Base-by-base conservation (phyloP, 2,329 filamentous ascomycete species). In the Aspergillus novofumigatus region DNA sequence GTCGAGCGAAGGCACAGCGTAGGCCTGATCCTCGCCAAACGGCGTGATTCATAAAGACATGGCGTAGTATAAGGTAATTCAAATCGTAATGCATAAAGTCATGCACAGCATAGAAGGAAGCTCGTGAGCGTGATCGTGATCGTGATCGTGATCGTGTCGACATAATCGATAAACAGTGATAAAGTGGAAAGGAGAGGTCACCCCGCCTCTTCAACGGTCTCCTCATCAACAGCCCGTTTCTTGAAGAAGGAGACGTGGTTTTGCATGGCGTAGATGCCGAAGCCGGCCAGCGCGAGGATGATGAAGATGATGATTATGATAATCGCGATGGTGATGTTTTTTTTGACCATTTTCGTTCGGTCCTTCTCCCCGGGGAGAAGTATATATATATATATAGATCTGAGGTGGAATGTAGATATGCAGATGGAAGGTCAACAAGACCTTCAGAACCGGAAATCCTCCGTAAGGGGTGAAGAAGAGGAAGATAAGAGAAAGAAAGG, bases 221-320 rank as follows among this genome's bases (percentile, higher is more conserved):
- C 71, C 41, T 74, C 71, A 38, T 75, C 74, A 4, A 55, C 53
- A 7, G 67, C 62, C 17, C 65, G 65, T 55, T 66, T 66, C 54
- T 60, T 60, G 2, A 73, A 74, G 58, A 73, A 65, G 0, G 64
- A 61, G 26, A 72, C 62, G 29, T 68, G 69, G 57, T 74, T 67
- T 52, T 72, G 65, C 52, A 70, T 65, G 5, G 70, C 67, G 53
- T 67, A 75, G 60, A 74, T 73, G 9, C 64, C 65, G 52, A 72
- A 77, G 4, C 74, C 77, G 44, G 75, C 72, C 26, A 77, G 57
- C 21, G 75, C 75, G 42, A 81, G 73, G 49, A 80, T 58, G 52
- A 81, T 58, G 64, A 80, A 80, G 54, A 81, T 70, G 48, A 78
- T 59, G 62, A 81, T 79, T 61, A 81, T 73, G 65, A 81, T 81